These are phyloP conservation scores for Penicillium aurantiogriseum DNA, from an alignment of 2,329 filamentous ascomycete species.

Conservation along the genomic window DNA sequence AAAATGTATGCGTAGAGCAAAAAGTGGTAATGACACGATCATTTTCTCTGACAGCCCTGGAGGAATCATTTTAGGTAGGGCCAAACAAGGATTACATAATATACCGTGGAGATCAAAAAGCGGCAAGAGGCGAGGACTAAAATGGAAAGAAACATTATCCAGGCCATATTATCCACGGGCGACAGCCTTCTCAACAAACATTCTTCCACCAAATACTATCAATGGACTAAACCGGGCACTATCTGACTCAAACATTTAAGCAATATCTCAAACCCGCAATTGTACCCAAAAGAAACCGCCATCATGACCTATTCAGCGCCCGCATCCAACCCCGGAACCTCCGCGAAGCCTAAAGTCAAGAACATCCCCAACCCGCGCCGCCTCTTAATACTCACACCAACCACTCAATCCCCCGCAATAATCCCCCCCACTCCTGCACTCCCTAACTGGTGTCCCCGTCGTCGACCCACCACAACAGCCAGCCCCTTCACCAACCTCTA, in stretches of 20 bases:
- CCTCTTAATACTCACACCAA: constrained; percentile 42
- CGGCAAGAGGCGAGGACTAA: not conserved
- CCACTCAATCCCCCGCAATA: constrained; percentile 34
- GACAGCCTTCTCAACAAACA: constrained; percentile 4
- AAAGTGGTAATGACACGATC: too few species aligned
- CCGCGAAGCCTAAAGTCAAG: constrained; percentile 16
- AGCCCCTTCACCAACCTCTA: not conserved
- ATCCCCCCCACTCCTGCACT: constrained; percentile 41
- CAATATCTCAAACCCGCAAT: not conserved
- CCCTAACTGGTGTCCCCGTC: constrained; percentile 36
- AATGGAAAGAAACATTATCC: not conserved
- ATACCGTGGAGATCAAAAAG: not conserved
- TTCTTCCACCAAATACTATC: not conserved
- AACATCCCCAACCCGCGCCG: constrained; percentile 42
- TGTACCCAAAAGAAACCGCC: not conserved
- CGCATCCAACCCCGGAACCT: constrained; percentile 3
- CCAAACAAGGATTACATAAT: not conserved
- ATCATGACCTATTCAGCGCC: constrained; percentile 16
- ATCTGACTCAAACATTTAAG: not conserved
- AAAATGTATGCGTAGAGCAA: too few species aligned
- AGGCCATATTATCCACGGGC: constrained; percentile 9
- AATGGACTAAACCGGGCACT: not conserved
- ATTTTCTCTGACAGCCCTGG: too few species aligned
- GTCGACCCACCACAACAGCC: constrained; percentile 22
- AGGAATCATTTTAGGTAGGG: too few species aligned